Evolutionary conservation across 208 protist species (phyloP).

Genomic region (Novymonas esmeraldas): DNA sequence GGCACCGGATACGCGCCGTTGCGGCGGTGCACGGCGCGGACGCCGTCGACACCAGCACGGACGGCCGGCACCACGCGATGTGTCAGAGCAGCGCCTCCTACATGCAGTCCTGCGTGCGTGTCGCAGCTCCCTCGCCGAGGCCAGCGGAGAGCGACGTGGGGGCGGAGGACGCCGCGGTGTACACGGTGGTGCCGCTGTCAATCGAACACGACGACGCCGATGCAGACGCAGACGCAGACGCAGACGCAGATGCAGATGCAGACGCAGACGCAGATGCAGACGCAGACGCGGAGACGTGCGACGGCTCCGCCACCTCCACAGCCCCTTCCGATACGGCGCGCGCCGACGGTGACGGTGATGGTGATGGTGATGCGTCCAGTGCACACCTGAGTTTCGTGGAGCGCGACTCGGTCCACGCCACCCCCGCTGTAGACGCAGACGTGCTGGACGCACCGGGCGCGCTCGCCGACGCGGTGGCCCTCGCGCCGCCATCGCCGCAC

Average conservation of each 20-base stretch:
- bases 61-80: too few species aligned
- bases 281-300: too few species aligned
- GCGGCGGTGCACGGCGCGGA: background rate
- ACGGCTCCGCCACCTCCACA: too few species aligned
- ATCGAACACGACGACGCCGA: background rate
- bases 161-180: too few species aligned
- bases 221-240: background rate
- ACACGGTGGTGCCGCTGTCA: constrained; percentile 1
- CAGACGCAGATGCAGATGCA: too few species aligned
- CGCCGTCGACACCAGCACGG: too few species aligned
- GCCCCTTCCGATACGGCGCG: background rate
- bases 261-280: too few species aligned
- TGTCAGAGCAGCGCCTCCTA: background rate
- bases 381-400: too few species aligned
- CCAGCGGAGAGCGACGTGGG: background rate
- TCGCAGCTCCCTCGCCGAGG: background rate
- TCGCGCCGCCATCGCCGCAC: background rate
- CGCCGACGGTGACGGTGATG: background rate
- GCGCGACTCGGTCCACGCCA: too few species aligned
- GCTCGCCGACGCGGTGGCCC: background rate
- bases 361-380: too few species aligned
- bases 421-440: background rate
- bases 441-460: background rate
- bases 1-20: background rate
- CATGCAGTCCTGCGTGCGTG: background rate